Base-by-base conservation (phyloP, 805 yeast species). In the Zygosaccharomyces bisporus region DNA sequence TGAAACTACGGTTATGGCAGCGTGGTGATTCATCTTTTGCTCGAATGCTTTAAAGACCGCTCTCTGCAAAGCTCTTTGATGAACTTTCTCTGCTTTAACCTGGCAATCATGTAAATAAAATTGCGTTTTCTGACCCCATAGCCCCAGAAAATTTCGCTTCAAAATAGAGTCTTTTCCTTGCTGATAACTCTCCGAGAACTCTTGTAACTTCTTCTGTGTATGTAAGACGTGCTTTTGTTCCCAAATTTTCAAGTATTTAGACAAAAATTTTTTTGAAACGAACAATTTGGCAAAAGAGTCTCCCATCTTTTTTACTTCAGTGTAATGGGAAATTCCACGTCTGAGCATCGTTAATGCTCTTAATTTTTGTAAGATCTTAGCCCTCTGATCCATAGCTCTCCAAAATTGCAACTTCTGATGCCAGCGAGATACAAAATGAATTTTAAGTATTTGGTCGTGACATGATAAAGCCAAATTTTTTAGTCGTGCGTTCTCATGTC, bases 321-420 rank as follows among this genome's bases (percentile, higher is more conserved):
- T 40, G 27, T 41, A 18, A 31, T 41, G 52, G 4, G 38, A 34
- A 24, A 46, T 31, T n/a, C 50, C 50, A 2, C 38, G 39, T 41
- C 46, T 49, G 16, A 53, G 7, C 27, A 39, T 38, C 13, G 39
- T 24, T n/a, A 54, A 14, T 5, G 51, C 53, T 18, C 44, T 40
- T n/a, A 49, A n/a, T 18, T 42, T 45, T 27, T 34, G 32, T 10
- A 52, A 48, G 7, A 46, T 37, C 2, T 32, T 31, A 7, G 54
- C 49, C 24, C 47, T 52, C 14, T 37, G 41, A 6, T 44, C 32
- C 45, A 52, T 33, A n/a, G 43, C 46, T n/a, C 16, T 17, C 12
- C 44, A 10, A n/a, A 34, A 16, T 10, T 14, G 31, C 14, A 21
- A 17, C n/a, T 35, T 33, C 8, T 31, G 35, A 20, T 24, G 34